phyloP scores from a whole-genome alignment of 768 basidiomycete species.

The Coprinellus micaceus region DNA sequence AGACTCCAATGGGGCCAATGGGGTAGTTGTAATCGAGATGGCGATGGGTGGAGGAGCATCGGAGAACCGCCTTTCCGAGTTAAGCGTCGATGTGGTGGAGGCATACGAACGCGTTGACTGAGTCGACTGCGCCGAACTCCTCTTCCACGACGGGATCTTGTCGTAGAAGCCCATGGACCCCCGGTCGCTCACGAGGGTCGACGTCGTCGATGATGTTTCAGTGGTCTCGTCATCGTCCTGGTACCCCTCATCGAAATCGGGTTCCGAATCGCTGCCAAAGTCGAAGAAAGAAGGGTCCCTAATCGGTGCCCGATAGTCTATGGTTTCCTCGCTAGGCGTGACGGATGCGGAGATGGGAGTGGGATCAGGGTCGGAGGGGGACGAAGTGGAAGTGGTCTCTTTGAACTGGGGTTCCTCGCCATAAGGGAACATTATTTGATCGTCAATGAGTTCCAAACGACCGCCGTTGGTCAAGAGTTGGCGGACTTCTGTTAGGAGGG shows the following conservation, averaged over 20 bases:
- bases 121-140: constrained; percentile 5
- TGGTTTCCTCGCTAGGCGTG: neutral
- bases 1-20: neutral
- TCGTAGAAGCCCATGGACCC: constrained; percentile 17
- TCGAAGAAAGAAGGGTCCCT: no score
- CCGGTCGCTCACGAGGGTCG: constrained; percentile 25
- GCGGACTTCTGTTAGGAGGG: constrained; percentile 53
- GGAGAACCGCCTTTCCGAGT: neutral
- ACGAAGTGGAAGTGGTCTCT: neutral
- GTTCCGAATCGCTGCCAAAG: constrained; percentile 14
- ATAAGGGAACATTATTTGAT: constrained; percentile 64
- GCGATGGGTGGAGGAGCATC: neutral
- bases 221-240: constrained; percentile 26
- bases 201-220: constrained; percentile 21
- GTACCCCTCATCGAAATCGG: constrained; percentile 20
- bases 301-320: no score
- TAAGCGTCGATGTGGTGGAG: neutral
- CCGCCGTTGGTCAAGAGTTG: constrained; percentile 63
- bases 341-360: no score
- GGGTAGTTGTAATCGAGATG: neutral
- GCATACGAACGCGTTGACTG: neutral
- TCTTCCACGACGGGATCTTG: constrained; percentile 8
- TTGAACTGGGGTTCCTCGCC: constrained; percentile 21
- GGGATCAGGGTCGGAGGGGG: no score
- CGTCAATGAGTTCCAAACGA: constrained; percentile 71